phyloP scores from a whole-genome alignment of 1,284 basidiomycete genomes.

The Boletus smithii region DNA sequence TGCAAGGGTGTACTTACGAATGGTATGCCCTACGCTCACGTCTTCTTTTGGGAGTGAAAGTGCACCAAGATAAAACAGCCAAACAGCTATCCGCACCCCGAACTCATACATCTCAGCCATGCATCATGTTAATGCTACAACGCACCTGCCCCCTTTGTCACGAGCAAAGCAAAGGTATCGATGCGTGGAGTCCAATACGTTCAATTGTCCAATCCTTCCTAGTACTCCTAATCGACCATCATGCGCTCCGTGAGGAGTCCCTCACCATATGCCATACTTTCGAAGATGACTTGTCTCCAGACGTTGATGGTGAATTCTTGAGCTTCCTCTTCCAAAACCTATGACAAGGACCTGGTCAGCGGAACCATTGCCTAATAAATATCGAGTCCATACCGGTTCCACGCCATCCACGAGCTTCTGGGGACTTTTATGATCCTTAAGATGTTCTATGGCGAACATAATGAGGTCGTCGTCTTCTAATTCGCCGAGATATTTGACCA shows the following conservation, averaged over 20 bases:
- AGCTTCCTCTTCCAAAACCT: constrained; percentile 90
- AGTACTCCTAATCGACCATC: constrained; percentile 60
- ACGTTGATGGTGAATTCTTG: constrained; percentile 67
- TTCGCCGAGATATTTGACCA: constrained; percentile 83
- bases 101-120: constrained; percentile 31
- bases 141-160: constrained; percentile 39
- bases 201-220: constrained; percentile 11
- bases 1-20: constrained; percentile 33
- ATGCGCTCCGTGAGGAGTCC: constrained; percentile 75
- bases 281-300: constrained; percentile 88
- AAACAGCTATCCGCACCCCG: constrained; percentile 19
- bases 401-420: constrained; percentile 81
- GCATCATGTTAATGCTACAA: constrained; percentile 35
- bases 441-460: constrained; percentile 85
- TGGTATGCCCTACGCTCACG: constrained; percentile 20
- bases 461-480: constrained; percentile 85
- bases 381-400: constrained; percentile 67
- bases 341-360: constrained; percentile 4
- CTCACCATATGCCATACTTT: constrained; percentile 85
- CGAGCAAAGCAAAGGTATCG: constrained; percentile 29
- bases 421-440: constrained; percentile 81
- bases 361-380: background rate
- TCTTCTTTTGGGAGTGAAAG: constrained; percentile 11
- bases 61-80: constrained; percentile 14
- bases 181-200: constrained; percentile 20